These are phyloP conservation scores for Kuraishia capsulata DNA, from an alignment of 805 yeast species.

Conservation along the genomic window DNA sequence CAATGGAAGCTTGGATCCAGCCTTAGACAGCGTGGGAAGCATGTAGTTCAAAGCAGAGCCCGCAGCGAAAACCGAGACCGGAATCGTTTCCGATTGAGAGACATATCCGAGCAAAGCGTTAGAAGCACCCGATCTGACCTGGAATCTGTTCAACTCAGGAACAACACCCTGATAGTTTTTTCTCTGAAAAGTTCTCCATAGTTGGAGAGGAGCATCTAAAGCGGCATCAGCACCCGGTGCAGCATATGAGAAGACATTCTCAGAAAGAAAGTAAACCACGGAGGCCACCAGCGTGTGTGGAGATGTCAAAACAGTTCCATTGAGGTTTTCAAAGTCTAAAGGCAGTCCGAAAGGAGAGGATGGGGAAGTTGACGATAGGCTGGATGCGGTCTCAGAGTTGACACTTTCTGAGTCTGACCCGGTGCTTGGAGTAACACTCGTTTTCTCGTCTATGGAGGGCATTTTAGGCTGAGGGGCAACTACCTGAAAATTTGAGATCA, in stretches of 20 bases:
- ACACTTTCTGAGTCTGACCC: conserved; percentile 1
- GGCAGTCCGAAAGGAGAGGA: conserved; percentile 53
- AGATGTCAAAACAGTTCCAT: conserved; percentile 40
- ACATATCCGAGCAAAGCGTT: conserved; percentile 69
- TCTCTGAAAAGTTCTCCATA: conserved; percentile 50
- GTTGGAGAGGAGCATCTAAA: conserved; percentile 47
- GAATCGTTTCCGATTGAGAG: conserved; percentile 5
- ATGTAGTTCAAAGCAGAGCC: conserved; percentile 61
- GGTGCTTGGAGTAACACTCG: background rate
- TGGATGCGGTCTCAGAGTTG: conserved; percentile 1
- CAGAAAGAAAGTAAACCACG: conserved; percentile 40
- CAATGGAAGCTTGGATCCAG: conserved; percentile 38
- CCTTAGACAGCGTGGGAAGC: conserved; percentile 45
- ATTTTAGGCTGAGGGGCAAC: background rate
- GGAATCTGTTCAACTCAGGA: conserved; percentile 53
- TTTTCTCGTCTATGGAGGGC: conserved; percentile 3
- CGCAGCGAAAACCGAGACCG: conserved; percentile 43
- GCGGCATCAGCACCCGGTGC: conserved; percentile 53
- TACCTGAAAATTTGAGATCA: too few species aligned
- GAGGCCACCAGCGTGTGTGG: conserved; percentile 47
- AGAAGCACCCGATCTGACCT: conserved; percentile 81
- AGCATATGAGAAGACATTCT: conserved; percentile 60
- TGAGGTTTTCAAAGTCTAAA: conserved; percentile 43
- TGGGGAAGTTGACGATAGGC: conserved; percentile 27
- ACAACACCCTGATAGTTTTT: conserved; percentile 44